phyloP scores from a whole-genome alignment of 495 filamentous ascomycete genomes.

The Podospora pseudoanserina region DNA sequence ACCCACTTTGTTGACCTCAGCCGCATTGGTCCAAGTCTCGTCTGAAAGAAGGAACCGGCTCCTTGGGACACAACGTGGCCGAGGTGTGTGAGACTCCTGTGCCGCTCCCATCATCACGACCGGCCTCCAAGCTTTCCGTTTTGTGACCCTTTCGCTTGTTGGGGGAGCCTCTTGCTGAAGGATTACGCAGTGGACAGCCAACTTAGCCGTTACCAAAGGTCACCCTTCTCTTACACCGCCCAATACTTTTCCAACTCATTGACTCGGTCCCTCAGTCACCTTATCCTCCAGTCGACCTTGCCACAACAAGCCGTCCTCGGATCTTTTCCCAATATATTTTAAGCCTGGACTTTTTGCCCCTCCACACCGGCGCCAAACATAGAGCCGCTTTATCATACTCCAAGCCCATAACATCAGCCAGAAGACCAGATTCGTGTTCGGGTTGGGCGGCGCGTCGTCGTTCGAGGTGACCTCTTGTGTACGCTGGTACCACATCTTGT shows the following conservation, averaged over 20 bases:
- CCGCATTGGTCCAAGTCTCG: constrained; percentile 7
- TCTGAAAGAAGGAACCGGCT: constrained; percentile 6
- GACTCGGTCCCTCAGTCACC: not conserved
- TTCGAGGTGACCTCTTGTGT: constrained; percentile 1
- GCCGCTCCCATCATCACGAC: constrained; percentile 8
- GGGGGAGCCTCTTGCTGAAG: not conserved
- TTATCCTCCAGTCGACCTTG: not conserved
- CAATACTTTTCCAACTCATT: not conserved
- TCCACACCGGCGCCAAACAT: not conserved
- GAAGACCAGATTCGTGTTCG: not conserved
- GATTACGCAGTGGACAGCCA: not conserved
- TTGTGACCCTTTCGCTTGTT: constrained; percentile 7
- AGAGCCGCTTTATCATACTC: not conserved
- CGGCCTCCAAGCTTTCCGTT: constrained; percentile 4
- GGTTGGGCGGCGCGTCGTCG: not conserved
- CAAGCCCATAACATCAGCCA: not conserved
- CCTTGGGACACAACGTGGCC: constrained; percentile 11
- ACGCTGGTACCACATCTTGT: constrained; percentile 1
- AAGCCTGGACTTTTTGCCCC: not conserved
- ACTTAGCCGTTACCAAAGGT: not conserved
- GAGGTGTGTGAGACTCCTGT: constrained; percentile 8
- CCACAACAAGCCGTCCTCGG: not conserved
- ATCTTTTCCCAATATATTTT: not conserved
- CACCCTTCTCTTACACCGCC: not conserved
- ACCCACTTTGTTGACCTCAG: constrained; percentile 3